These are phyloP conservation scores for Echeveria elegans DNA, from an alignment of 164 flowering plant species.

Conservation along the genomic window DNA sequence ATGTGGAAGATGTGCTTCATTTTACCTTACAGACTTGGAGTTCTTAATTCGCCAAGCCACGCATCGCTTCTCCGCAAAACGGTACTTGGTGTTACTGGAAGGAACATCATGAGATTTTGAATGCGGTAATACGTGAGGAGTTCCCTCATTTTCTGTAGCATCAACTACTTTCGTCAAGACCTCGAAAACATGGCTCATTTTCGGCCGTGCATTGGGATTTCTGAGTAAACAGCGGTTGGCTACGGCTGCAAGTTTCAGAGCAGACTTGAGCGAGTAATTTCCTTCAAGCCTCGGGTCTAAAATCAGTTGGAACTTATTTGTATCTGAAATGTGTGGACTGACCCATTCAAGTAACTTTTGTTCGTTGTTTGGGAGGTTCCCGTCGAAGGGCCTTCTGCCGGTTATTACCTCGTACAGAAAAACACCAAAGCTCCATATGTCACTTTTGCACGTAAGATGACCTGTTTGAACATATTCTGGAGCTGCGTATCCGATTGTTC, in stretches of 20 bases:
- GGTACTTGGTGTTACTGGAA: constrained; percentile 13
- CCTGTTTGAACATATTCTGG: constrained; percentile 2
- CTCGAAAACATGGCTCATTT: no score
- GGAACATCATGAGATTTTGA: constrained; percentile 11
- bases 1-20: not conserved
- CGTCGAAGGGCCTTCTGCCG: not conserved
- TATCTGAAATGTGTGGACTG: not conserved
- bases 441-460: constrained; percentile 5
- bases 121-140: constrained; percentile 21
- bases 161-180: no score
- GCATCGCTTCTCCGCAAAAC: constrained; percentile 23
- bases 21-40: constrained; percentile 17
- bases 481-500: constrained; percentile 4
- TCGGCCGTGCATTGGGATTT: not conserved
- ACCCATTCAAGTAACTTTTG: constrained; percentile 3
- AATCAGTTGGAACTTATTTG: constrained; percentile 4
- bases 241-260: constrained; percentile 2
- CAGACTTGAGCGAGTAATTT: not conserved
- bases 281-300: constrained; percentile 4
- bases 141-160: constrained; percentile 17
- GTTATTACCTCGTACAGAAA: constrained; percentile 2
- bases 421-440: constrained; percentile 5
- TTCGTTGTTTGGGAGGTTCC: not conserved
- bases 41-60: constrained; percentile 24
- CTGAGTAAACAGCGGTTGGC: constrained; percentile 1